Evolutionary conservation across 495 filamentous ascomycete genomes (phyloP), one percentile per base, ranked within the genome.

Genomic region (Hypomontagnella monticulosa): DNA sequence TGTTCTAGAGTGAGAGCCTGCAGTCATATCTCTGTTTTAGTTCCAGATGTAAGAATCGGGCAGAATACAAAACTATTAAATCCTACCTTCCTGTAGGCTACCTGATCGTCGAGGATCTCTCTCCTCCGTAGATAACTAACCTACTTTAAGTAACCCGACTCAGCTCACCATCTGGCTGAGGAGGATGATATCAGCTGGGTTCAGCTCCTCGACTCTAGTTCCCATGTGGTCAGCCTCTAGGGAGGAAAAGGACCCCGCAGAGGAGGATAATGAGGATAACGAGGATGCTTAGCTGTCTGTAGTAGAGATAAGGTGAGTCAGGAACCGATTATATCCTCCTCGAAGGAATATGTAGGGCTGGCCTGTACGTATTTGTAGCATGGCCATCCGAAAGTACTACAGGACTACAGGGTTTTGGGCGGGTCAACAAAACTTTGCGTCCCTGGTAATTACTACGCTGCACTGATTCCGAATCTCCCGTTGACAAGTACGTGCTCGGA

Each of bases 71-170:
- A 27, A 27, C 23, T 27, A 27, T 6, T 27, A 27, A 60, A 63
- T 69, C 59, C 54, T 55, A 69, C 66, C 66, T 69, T 69, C 66
- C 60, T 63, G 34, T 38, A 38, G 10, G 34, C 40, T 52, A 37
- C 19, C 15, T 48, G 47, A 62, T 57, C 41, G 11, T 51, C 14
- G 18, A 32, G 36, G 19, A 56, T 33, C 40, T 42, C 52, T 53
- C 41, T 43, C 52, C 41, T 47, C 8, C 37, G 27, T 37, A 49
- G 56, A 54, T 38, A 55, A 51, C 2, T 27, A 27, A 15, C 16
- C 27, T 20, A 40, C 18, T 49, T 51, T 55, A 44, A 43, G 41
- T 32, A 18, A 19, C 27, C 15, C 36, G 32, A 30, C 20, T 6
- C 32, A 11, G 49, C 54, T 50, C 7, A n/a, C n/a, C n/a, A n/a